These are phyloP conservation scores for Pyrenochaeta sp. DNA, from an alignment of 2,329 filamentous ascomycete genomes.

Conservation along the genomic window DNA sequence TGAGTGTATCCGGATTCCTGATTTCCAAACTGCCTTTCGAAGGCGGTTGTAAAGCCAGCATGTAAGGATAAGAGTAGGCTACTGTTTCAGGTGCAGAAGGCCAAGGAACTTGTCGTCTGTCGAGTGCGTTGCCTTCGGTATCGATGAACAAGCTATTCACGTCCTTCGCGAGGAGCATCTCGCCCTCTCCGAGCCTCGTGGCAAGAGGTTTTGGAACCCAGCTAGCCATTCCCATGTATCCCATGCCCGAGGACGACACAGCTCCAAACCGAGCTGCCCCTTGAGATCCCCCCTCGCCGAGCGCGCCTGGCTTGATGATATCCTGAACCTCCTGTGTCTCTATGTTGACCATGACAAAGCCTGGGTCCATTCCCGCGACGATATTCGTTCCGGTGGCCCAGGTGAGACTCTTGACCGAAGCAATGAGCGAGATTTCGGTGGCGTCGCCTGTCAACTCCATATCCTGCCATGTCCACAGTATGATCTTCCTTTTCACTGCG, in stretches of 20 bases:
- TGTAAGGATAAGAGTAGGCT: constrained; percentile 96
- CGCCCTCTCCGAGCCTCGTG: constrained; percentile 78
- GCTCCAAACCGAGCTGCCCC: constrained; percentile 81
- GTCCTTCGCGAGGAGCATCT: constrained; percentile 95
- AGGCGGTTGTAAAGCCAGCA: constrained; percentile 83
- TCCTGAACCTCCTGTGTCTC: constrained; percentile 76
- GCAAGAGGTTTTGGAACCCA: constrained; percentile 92
- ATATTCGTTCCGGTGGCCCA: constrained; percentile 90
- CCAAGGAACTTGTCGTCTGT: constrained; percentile 93
- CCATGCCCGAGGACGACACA: constrained; percentile 86
- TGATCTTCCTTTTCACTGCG: constrained; percentile 85
- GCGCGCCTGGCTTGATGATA: constrained; percentile 77
- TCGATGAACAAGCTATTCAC: constrained; percentile 95
- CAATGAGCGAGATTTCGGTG: constrained; percentile 78
- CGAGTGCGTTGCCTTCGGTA: constrained; percentile 78
- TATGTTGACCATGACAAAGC: constrained; percentile 89
- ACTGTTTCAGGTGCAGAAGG: constrained; percentile 84
- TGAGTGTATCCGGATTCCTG: constrained; percentile 89
- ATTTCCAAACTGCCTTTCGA: constrained; percentile 88
- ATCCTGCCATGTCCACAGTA: constrained; percentile 96
- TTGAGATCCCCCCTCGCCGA: constrained; percentile 69
- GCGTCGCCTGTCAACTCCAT: constrained; percentile 82
- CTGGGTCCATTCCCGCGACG: constrained; percentile 88
- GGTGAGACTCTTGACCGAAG: constrained; percentile 85
- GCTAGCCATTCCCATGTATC: constrained; percentile 92